A percentile compares a stretch with the other conserved stretches of the same genome.
Conservation (phyloP, 805 yeast species). For the Ascoidea rubescens region DNA sequence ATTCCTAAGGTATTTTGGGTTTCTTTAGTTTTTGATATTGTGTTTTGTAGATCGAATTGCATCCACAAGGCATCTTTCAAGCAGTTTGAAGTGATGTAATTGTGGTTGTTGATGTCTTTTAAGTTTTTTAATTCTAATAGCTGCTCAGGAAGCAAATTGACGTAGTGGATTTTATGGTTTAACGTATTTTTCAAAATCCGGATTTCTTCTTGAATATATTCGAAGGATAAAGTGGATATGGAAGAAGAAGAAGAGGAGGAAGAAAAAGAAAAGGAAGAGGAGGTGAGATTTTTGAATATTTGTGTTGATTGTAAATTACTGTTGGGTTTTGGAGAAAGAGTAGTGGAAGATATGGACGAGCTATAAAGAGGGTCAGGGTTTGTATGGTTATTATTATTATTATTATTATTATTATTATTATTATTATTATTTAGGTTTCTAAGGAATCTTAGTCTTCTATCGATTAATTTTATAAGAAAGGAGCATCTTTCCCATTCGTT, state of each 20-base stretch:
- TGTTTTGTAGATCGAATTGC: conserved; percentile 27
- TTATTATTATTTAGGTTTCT: background rate
- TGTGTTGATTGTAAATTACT: no score
- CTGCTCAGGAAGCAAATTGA: conserved; percentile 35
- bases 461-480: conserved; percentile 28
- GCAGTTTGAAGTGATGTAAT: conserved; percentile 24
- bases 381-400: background rate
- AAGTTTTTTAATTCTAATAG: conserved; percentile 28
- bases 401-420: background rate
- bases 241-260: background rate
- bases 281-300: no score
- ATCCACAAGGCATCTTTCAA: conserved; percentile 37
- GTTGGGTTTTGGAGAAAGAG: no score
- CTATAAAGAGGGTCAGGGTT: background rate
- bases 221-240: conserved; percentile 1
- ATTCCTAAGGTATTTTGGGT: conserved; percentile 17
- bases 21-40: conserved; percentile 20
- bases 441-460: conserved; percentile 17
- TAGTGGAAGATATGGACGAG: no score
- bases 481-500: conserved; percentile 42
- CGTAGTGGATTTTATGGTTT: conserved; percentile 28
- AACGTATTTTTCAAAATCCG: conserved; percentile 19
- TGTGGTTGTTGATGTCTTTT: conserved; percentile 21
- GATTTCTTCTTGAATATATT: conserved; percentile 1
- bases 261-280: no score